Evolutionary conservation across 768 basidiomycete species (phyloP), one percentile per base, ranked within the genome.

Genomic region (Rhodotorula babjevae): DNA sequence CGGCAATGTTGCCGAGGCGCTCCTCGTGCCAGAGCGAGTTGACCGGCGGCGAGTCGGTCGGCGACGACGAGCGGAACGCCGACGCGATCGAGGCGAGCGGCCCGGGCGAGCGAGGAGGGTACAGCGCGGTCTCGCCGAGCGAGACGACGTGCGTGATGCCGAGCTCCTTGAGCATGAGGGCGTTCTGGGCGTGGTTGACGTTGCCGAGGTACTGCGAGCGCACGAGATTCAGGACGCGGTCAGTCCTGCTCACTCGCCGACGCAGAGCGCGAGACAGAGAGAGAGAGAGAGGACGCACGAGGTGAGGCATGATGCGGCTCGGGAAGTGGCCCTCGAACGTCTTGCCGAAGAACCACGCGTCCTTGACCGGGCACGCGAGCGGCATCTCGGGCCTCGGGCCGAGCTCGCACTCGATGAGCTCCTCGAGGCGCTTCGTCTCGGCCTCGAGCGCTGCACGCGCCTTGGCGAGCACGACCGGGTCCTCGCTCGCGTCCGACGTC

Each of bases 61-160:
- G 33, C 57, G 61, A 56, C 44, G 62, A 60, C 23, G 65, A n/a
- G 44, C 67, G 67, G 55, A 73, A 73, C 46, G 67, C 61, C 10
- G 69, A 61, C 42, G 65, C 49, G 69, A 70, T 33, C 56, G 62
- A 46, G 27, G 77, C 65, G 68, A 74, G 65, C 57, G 61, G 42
- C 2, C 57, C 31, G 58, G 73, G 59, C 18, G 65, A 59, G n/a
- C 52, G 84, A 27, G 92, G 91, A 10, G 93, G 92, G 7, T 90
- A 84, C 33, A 96, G 86, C 19, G 94, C 91, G 72, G 92, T 93
- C 83, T 97, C 95, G 61, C 95, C 95, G 6, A 97, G 93, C 16
- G 91, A 93, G 42, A 98, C 93, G 73, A 98, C 93, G 79, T 98
- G 94, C 5, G 93, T 95, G 78, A 98, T 94, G 36, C 93, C 93